Percentiles rank a stretch among this genome's conserved stretches.
Evolutionary conservation across 768 basidiomycete species (phyloP).

Genomic region (Cantharellus cinnabarinus): DNA sequence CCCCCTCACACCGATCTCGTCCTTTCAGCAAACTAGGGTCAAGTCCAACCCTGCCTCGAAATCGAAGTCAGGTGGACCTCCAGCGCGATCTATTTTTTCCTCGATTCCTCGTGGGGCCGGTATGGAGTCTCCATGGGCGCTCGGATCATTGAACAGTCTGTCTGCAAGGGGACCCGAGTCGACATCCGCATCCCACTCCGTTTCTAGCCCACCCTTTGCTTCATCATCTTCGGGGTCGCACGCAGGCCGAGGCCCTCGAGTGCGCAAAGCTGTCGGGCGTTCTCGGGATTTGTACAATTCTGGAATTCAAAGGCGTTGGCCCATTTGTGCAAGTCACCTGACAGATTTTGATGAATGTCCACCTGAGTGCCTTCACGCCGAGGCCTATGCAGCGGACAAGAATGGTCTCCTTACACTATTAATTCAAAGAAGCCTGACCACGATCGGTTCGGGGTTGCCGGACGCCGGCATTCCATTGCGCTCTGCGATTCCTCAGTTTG

Average conservation of each 20-base stretch:
- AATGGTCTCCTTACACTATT: background rate
- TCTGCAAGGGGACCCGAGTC: background rate
- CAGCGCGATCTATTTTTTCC: conserved; percentile 6
- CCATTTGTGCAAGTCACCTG: background rate
- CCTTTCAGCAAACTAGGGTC: background rate
- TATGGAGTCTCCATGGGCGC: conserved; percentile 6
- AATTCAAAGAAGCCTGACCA: background rate
- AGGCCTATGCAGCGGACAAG: background rate
- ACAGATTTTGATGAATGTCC: background rate
- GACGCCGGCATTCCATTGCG: conserved; percentile 4
- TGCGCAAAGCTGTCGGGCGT: conserved; percentile 9
- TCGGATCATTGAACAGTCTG: background rate
- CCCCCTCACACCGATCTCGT: background rate
- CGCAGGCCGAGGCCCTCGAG: background rate
- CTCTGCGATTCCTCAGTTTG: background rate
- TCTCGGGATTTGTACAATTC: conserved; percentile 8
- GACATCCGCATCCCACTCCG: background rate
- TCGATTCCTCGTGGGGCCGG: conserved; percentile 6
- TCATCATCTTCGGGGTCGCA: background rate
- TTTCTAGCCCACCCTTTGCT: background rate
- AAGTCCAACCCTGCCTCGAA: background rate
- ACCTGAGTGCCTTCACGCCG: background rate
- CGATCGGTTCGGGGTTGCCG: conserved; percentile 8
- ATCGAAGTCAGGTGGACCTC: background rate
- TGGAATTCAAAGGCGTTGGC: background rate